Evolutionary conservation across 2,329 filamentous ascomycete genomes (phyloP).

Genomic region (Penicillium rolfsii): DNA sequence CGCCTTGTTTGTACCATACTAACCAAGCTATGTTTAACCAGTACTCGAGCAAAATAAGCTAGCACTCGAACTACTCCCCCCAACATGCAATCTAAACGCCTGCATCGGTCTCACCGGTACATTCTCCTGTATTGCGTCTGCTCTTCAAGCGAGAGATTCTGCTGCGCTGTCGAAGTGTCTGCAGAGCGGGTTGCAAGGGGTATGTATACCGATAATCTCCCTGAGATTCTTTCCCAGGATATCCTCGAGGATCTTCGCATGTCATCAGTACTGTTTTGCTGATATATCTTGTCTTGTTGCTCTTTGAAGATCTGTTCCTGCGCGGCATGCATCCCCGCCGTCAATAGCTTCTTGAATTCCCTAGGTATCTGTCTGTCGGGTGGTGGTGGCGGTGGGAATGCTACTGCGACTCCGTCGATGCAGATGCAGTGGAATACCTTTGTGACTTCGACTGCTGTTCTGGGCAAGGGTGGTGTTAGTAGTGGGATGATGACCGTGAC

Average conservation of each 20-base stretch:
- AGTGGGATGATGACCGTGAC: too few relatives aligned
- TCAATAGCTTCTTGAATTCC: constrained; percentile 17
- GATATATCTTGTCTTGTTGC: neutral
- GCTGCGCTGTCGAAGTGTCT: constrained; percentile 25
- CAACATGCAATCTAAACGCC: constrained; percentile 23
- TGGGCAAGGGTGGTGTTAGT: neutral
- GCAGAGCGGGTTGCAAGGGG: constrained; percentile 12
- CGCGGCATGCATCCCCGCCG: constrained; percentile 22
- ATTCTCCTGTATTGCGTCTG: constrained; percentile 24
- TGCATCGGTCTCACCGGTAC: constrained; percentile 25
- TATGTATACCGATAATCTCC: neutral
- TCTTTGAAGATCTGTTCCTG: constrained; percentile 26
- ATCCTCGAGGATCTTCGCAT: neutral
- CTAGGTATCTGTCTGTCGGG: constrained; percentile 22
- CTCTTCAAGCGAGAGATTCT: constrained; percentile 19
- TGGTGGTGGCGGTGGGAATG: neutral
- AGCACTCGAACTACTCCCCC: constrained; percentile 20
- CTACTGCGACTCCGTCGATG: neutral
- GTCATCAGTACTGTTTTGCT: neutral
- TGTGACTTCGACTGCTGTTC: neutral
- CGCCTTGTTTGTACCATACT: neutral
- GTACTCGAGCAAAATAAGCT: constrained; percentile 21
- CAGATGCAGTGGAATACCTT: neutral
- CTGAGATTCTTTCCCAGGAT: too few relatives aligned
- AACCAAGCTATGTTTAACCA: neutral